These are phyloP conservation scores for Setaria italica DNA, from an alignment of 202 grass and related monocot genomes.

Conservation along the genomic window DNA sequence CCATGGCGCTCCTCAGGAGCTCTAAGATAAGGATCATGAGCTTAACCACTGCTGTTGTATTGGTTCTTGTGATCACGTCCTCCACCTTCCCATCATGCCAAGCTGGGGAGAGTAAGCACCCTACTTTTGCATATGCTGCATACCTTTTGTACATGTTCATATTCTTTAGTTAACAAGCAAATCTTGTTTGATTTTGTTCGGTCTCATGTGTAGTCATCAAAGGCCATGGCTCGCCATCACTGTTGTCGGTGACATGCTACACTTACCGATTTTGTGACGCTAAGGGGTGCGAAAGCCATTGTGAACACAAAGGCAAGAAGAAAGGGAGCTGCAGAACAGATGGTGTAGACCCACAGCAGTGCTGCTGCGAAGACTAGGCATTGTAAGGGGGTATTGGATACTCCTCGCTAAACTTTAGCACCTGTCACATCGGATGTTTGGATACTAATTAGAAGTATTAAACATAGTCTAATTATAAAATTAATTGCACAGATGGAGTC, in stretches of 20 bases:
- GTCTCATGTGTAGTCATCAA: background rate
- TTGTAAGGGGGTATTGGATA: no score
- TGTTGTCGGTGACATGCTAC: background rate
- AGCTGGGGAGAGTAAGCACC: background rate
- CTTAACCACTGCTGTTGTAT: background rate
- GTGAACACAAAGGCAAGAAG: background rate
- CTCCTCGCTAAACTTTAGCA: no score
- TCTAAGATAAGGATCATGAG: background rate
- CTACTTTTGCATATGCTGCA: background rate
- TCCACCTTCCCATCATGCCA: background rate
- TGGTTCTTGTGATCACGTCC: background rate
- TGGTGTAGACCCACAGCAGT: no score
- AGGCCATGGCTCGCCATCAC: background rate
- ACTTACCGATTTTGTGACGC: background rate
- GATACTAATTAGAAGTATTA: no score
- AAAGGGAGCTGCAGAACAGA: background rate
- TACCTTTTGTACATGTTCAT: background rate
- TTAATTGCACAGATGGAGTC: no score
- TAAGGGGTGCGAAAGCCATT: background rate
- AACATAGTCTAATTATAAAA: no score
- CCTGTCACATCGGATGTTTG: no score
- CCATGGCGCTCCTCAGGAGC: background rate
- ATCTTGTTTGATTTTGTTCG: background rate
- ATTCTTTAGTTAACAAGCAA: background rate
- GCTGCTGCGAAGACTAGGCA: no score